Conservation (phyloP, 129 eudicot genomes). For the Saussurea involucrata region DNA sequence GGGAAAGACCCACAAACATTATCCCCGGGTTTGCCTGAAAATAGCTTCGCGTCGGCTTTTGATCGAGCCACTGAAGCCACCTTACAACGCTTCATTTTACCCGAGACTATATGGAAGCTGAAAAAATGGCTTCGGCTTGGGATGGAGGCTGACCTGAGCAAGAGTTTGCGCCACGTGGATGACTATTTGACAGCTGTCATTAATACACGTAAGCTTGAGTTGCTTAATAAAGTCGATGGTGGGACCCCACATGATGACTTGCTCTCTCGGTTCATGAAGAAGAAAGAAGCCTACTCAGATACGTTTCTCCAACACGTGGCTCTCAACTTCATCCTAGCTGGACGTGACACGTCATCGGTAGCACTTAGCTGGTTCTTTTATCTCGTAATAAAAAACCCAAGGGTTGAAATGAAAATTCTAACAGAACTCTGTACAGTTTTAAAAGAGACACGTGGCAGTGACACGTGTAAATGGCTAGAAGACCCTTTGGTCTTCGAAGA, state of each 20-base stretch:
- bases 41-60: conserved; percentile 56
- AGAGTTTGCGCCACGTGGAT: conserved; percentile 59
- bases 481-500: conserved; percentile 63
- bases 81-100: conserved; percentile 59
- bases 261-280: conserved; percentile 73
- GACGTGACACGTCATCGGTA: conserved; percentile 81
- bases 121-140: conserved; percentile 65
- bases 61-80: conserved; percentile 86
- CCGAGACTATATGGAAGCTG: conserved; percentile 56
- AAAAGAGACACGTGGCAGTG: conserved; percentile 44
- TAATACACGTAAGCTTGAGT: conserved; percentile 62
- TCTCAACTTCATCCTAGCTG: conserved; percentile 80
- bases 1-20: conserved; percentile 75
- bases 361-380: conserved; percentile 85
- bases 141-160: conserved; percentile 53
- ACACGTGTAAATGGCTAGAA: conserved; percentile 51
- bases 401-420: conserved; percentile 54
- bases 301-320: conserved; percentile 62
- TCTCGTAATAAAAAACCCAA: conserved; percentile 40
- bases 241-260: conserved; percentile 58
- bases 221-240: conserved; percentile 30
- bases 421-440: conserved; percentile 45
- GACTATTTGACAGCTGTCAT: conserved; percentile 54
- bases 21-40: conserved; percentile 56
- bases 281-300: conserved; percentile 52